phyloP scores from a whole-genome alignment of 2,329 filamentous ascomycete species.

The Daldinia sp. region DNA sequence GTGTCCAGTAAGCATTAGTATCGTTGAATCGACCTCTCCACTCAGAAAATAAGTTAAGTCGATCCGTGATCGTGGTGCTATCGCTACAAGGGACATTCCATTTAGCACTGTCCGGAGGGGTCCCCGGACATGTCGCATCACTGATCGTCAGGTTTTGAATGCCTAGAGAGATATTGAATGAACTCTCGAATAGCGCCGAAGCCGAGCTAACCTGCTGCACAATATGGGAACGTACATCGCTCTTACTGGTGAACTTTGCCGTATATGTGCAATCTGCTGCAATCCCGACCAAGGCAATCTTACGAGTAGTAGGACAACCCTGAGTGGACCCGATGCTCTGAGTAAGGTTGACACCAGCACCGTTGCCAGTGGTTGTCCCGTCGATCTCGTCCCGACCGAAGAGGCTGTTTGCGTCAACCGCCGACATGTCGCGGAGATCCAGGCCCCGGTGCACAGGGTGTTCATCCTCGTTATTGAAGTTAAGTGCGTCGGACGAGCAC shows the following conservation, averaged over 20 bases:
- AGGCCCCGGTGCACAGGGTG: constrained; percentile 70
- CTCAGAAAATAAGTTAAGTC: constrained; percentile 84
- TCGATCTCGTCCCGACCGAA: constrained; percentile 80
- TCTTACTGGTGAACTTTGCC: constrained; percentile 70
- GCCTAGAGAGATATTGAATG: constrained; percentile 94
- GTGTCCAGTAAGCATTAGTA: constrained; percentile 90
- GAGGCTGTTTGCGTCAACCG: constrained; percentile 69
- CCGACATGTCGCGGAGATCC: constrained; percentile 63
- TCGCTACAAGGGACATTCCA: constrained; percentile 84
- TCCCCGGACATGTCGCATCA: constrained; percentile 76
- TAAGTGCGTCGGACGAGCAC: constrained; percentile 78
- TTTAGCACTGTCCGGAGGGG: constrained; percentile 69
- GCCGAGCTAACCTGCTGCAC: constrained; percentile 86
- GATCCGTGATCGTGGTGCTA: constrained; percentile 72
- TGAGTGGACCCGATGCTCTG: constrained; percentile 79
- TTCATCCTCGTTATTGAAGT: constrained; percentile 78
- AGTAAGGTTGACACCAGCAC: constrained; percentile 79
- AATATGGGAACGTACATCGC: constrained; percentile 75
- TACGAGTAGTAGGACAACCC: constrained; percentile 91
- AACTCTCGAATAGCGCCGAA: constrained; percentile 85
- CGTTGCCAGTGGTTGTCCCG: constrained; percentile 74
- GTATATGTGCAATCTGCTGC: constrained; percentile 94
- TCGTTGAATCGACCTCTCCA: constrained; percentile 86
- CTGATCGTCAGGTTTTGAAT: constrained; percentile 86
- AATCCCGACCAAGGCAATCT: constrained; percentile 89